A percentile compares a stretch with the other conserved stretches of the same genome.
These are phyloP conservation scores for Mycena albidolilacea DNA, from an alignment of 768 basidiomycete genomes.

Conservation along the genomic window DNA sequence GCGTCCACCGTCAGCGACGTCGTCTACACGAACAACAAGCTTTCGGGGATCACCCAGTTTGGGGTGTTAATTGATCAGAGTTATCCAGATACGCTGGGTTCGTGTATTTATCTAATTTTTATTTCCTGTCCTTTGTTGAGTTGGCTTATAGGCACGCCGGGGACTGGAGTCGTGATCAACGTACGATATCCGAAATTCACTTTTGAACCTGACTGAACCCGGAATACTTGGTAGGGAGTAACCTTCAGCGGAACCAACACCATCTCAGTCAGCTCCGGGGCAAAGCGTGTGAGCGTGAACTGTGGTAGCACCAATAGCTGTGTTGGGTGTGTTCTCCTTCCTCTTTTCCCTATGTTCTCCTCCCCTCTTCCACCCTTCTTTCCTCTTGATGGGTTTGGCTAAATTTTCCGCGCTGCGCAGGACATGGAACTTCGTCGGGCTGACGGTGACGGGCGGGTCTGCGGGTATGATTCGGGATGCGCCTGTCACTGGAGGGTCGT, in stretches of 20 bases:
- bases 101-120: not conserved
- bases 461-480: constrained; percentile 33
- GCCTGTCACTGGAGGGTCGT: constrained; percentile 40
- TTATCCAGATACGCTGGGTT: constrained; percentile 34
- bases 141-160: constrained; percentile 28
- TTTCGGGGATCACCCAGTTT: constrained; percentile 35
- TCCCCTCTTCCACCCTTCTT: constrained; percentile 6
- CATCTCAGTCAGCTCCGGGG: constrained; percentile 27
- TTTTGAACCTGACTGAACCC: not conserved
- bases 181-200: constrained; percentile 9
- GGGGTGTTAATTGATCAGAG: constrained; percentile 41
- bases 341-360: constrained; percentile 3
- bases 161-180: constrained; percentile 39
- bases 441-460: constrained; percentile 37
- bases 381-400: constrained; percentile 15
- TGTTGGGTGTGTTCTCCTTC: constrained; percentile 31
- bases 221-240: constrained; percentile 29
- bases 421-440: constrained; percentile 37
- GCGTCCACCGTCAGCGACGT: constrained; percentile 34
- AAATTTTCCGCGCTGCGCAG: constrained; percentile 17
- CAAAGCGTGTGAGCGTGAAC: constrained; percentile 37
- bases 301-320: constrained; percentile 39
- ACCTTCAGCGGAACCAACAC: constrained; percentile 38
- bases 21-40: constrained; percentile 36
- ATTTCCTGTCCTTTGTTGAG: not conserved